Evolutionary conservation across 768 basidiomycete species (phyloP), one percentile per base, ranked within the genome.

Genomic region (Tricholoma hemisulphureum): DNA sequence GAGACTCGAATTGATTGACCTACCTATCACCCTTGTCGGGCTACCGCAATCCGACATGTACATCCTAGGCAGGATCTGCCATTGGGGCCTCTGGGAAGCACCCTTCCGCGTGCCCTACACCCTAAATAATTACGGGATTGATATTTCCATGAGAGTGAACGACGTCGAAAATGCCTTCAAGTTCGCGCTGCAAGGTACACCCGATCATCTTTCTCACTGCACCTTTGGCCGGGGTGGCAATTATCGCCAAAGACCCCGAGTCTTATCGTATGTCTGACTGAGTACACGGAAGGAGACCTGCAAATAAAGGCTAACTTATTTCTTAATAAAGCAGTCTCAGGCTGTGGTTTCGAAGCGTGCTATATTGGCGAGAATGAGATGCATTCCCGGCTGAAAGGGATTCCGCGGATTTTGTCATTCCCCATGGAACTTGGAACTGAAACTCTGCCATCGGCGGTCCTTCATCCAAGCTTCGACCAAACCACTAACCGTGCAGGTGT

Each of bases 151-250:
- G 77, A 75, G 80, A 55, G 81, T 87, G 34, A 86, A 87, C 69
- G 86, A 87, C 63, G 78, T 86, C 63, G 81, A 80, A 60, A 88
- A 88, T 61, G 81, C 83, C 28, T 88, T 87, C 67, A 87, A n/a
- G n/a, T n/a, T n/a, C n/a, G n/a, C 83, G 32, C 87, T 86, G 37
- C 86, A 88, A 71, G 87, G 86, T 52, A 79, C 78, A 24, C 65
- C 83, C 43, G 86, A 86, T 71, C 85, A 86, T 8, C 70, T 88
- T n/a, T 74, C 77, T 5, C 69, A 88, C 53, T 81, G 83, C 51
- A 76, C 82, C 32, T 77, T 88, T 45, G 84, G 81, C 18, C n/a
- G n/a, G n/a, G n/a, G 80, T 84, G 10, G 81, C 78, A 2, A 61
- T 86, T 28, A 87, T 86, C 18, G 62, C 63, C 13, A 82, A 80